Evolutionary conservation across 495 filamentous ascomycete genomes (phyloP).

Genomic region (Rhizodiscina lignyota): DNA sequence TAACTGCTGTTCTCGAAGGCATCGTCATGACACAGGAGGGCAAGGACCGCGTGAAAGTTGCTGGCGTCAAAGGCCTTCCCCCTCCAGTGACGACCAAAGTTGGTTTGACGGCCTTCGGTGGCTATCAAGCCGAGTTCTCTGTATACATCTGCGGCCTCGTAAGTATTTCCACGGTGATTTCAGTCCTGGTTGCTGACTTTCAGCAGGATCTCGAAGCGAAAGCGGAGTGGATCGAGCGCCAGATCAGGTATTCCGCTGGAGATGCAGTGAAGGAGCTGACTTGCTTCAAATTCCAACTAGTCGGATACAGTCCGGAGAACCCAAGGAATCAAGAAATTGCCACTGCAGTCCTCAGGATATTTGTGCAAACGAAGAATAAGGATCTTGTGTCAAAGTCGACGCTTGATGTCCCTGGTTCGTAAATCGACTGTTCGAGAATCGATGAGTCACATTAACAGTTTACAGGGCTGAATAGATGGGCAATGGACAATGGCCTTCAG

Average conservation of each 20-base stretch:
- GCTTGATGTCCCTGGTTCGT: too few species aligned
- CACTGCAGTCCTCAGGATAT: conserved; percentile 12
- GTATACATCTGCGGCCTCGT: conserved; percentile 11
- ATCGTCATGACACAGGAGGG: conserved; percentile 25
- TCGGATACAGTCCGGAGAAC: background rate
- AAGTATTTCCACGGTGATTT: too few species aligned
- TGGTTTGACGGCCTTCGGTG: background rate
- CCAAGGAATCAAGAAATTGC: conserved; percentile 10
- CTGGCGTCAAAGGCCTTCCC: background rate
- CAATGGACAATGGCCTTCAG: too few species aligned
- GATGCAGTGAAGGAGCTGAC: conserved; percentile 5
- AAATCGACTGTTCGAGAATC: too few species aligned
- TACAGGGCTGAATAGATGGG: too few species aligned
- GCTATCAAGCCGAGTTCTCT: background rate
- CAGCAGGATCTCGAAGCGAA: conserved; percentile 16
- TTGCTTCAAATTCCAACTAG: conserved; percentile 1
- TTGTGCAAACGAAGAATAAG: conserved; percentile 6
- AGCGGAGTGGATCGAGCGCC: conserved; percentile 10
- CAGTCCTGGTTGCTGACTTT: too few species aligned
- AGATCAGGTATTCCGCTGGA: too few species aligned
- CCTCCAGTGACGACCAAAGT: background rate
- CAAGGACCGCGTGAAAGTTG: conserved; percentile 9
- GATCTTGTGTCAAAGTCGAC: conserved; percentile 9
- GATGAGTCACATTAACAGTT: too few species aligned
- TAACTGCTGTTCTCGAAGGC: conserved; percentile 32